Conservation (phyloP, 2,329 filamentous ascomycete genomes). For the Pestalotiopsis sp. region DNA sequence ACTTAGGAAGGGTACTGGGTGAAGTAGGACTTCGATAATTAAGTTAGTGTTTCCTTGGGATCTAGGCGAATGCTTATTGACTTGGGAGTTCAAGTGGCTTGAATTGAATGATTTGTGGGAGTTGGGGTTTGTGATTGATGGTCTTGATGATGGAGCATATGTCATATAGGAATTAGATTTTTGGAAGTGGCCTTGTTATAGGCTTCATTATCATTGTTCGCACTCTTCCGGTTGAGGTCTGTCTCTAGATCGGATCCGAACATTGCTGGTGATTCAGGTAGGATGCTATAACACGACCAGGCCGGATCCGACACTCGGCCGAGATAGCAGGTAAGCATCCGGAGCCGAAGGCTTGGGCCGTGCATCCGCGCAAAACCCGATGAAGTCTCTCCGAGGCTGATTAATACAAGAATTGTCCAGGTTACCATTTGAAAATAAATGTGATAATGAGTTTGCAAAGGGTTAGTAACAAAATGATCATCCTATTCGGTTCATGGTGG, state of each 20-base stretch:
- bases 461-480: no score
- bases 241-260: background rate
- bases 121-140: no score
- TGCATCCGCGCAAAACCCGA: background rate
- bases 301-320: background rate
- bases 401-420: no score
- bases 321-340: background rate
- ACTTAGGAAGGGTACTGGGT: no score
- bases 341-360: background rate
- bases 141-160: background rate
- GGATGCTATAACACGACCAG: background rate
- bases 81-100: background rate
- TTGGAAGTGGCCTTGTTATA: constrained; percentile 16
- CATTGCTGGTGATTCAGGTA: background rate
- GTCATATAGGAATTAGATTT: background rate
- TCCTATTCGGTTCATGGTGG: no score
- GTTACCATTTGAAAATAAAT: no score
- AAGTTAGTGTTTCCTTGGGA: no score
- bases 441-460: no score
- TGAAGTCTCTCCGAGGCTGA: background rate
- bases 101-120: no score
- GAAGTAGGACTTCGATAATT: background rate
- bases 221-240: background rate
- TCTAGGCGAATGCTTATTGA: background rate
- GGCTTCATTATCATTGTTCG: background rate